A percentile compares a stretch with the other conserved stretches of the same genome.
Evolutionary conservation across 306 rosid genomes (phyloP).

Genomic region (Inga laurina): DNA sequence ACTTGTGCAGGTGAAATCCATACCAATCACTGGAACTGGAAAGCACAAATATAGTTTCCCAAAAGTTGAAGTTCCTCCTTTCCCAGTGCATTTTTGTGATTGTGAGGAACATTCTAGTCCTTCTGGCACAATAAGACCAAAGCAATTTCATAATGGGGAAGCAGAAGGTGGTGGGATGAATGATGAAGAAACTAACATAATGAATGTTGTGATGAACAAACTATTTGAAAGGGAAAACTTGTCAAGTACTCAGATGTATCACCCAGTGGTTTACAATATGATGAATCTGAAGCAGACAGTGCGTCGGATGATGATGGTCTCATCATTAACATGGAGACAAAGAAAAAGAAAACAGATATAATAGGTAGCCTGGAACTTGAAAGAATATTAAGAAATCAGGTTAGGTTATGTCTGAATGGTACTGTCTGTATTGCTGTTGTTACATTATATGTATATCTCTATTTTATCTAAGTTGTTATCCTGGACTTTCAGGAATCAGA

Average conservation of each 20-base stretch:
- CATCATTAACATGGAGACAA: conserved; percentile 58
- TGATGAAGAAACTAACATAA: conserved; percentile 64
- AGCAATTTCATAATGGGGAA: conserved; percentile 25
- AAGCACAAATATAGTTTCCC: conserved; percentile 93
- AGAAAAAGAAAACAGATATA: conserved; percentile 35
- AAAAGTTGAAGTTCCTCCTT: conserved; percentile 65
- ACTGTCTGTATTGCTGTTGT: neutral
- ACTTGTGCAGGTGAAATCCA: conserved; percentile 63
- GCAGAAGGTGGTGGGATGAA: conserved; percentile 53
- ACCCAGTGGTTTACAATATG: conserved; percentile 28
- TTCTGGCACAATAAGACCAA: conserved; percentile 32
- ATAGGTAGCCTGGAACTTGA: conserved; percentile 38
- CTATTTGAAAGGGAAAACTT: conserved; percentile 51
- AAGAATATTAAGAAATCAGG: conserved; percentile 52
- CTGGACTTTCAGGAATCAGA: conserved; percentile 46
- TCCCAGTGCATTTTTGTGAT: conserved; percentile 84
- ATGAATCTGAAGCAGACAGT: conserved; percentile 50
- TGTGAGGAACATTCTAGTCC: conserved; percentile 81
- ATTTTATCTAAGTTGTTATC: conserved; percentile 26
- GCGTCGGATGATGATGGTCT: conserved; percentile 67
- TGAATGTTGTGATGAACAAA: conserved; percentile 76
- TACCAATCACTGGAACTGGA: conserved; percentile 87
- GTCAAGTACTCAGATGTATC: conserved; percentile 27
- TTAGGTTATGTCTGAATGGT: conserved; percentile 21
- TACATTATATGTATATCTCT: neutral